Percentiles rank a stretch among this genome's conserved stretches.
phyloP scores from a whole-genome alignment of 345 rosid species.

The Salix udensis region DNA sequence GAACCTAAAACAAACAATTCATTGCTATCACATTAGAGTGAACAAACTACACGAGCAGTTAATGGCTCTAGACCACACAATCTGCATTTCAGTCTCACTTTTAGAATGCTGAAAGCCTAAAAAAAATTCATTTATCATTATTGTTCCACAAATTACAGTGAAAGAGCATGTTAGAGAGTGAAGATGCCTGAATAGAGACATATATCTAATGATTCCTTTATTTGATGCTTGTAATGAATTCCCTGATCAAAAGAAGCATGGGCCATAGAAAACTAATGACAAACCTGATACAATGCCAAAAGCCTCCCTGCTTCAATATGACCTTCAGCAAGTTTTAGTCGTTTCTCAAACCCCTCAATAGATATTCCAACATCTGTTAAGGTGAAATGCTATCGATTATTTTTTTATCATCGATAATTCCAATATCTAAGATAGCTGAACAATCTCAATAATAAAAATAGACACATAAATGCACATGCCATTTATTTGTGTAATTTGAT shows the following conservation, averaged over 20 bases:
- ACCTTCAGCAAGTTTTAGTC: slow-evolving; percentile 68
- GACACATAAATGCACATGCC: not conserved
- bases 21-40: slow-evolving; percentile 1
- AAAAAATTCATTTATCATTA: not conserved
- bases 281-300: slow-evolving; percentile 81
- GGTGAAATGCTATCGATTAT: slow-evolving; percentile 7
- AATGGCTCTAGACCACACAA: not conserved
- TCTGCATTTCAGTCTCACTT: not conserved
- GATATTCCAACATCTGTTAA: slow-evolving; percentile 41
- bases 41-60: not conserved
- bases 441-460: not conserved
- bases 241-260: slow-evolving; percentile 5
- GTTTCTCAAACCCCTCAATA: slow-evolving; percentile 48
- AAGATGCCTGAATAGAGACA: not conserved
- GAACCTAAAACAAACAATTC: slow-evolving; percentile 53
- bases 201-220: not conserved
- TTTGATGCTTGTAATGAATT: not conserved
- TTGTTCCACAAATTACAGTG: not conserved
- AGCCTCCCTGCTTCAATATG: slow-evolving; percentile 94
- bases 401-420: slow-evolving; percentile 15
- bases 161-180: not conserved
- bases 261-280: slow-evolving; percentile 6
- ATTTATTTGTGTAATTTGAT: no score
- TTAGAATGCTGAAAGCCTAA: not conserved
- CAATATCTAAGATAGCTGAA: not conserved